Conservation (phyloP, 371 early-diverging fungal species). For the Mortierella sp. region DNA sequence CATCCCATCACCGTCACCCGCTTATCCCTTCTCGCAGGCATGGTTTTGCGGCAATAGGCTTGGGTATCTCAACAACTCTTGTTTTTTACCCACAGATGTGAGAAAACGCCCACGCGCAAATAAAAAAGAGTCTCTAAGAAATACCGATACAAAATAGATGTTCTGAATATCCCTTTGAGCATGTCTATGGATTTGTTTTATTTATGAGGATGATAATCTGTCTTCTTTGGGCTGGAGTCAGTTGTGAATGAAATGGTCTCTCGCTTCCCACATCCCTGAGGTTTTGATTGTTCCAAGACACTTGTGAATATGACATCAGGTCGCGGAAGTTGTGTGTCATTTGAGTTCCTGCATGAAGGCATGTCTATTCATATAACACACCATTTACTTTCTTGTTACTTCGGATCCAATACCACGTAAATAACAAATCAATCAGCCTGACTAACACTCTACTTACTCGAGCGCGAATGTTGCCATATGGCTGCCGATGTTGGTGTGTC, state of each 20-base stretch:
- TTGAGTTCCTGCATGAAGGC: background rate
- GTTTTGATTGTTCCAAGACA: background rate
- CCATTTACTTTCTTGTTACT: too few species aligned
- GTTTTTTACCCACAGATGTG: background rate
- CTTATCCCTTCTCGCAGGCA: background rate
- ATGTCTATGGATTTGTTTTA: background rate
- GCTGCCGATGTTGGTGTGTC: background rate
- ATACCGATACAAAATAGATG: too few species aligned
- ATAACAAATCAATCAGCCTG: too few species aligned
- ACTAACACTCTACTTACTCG: background rate
- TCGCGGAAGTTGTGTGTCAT: background rate
- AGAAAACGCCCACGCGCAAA: background rate
- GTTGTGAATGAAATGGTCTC: background rate
- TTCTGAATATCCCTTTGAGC: too few species aligned
- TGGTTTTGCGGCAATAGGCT: background rate
- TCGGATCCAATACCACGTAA: background rate
- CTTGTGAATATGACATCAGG: background rate
- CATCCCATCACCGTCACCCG: background rate
- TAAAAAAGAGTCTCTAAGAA: background rate
- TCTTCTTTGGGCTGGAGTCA: background rate
- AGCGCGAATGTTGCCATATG: background rate
- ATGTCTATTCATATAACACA: background rate
- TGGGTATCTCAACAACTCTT: background rate
- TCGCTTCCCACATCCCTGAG: background rate
- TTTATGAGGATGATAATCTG: background rate